Evolutionary conservation across 805 yeast genomes (phyloP).

Genomic region (Nakazawaea siamensis): DNA sequence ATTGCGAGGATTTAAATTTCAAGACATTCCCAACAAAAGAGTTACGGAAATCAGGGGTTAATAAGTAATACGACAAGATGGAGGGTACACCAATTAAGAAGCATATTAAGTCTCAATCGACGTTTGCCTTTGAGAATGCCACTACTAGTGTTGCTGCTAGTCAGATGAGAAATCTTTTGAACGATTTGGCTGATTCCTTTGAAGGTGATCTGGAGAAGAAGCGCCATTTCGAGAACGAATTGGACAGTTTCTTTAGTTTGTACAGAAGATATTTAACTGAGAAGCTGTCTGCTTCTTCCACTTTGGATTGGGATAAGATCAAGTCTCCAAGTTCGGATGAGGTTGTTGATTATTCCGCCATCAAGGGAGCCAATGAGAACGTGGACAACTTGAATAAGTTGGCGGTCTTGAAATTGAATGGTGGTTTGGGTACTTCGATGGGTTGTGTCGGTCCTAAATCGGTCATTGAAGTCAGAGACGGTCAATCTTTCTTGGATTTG

Average conservation of each 20-base stretch:
- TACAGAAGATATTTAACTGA: conserved; percentile 89
- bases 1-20: no score
- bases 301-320: conserved; percentile 92
- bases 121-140: conserved; percentile 89
- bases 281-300: conserved; percentile 73
- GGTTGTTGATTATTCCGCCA: conserved; percentile 68
- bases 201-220: conserved; percentile 43
- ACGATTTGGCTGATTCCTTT: conserved; percentile 82
- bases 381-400: conserved; percentile 60
- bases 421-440: conserved; percentile 99
- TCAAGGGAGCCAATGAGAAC: conserved; percentile 30
- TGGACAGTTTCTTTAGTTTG: conserved; percentile 90
- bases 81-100: conserved; percentile 38
- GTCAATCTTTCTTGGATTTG: conserved; percentile 92
- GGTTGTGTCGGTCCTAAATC: conserved; percentile 99
- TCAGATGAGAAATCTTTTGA: conserved; percentile 94
- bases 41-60: no score
- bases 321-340: conserved; percentile 85
- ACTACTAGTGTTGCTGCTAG: conserved; percentile 94
- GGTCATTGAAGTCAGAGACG: conserved; percentile 97
- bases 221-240: conserved; percentile 70
- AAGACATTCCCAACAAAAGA: no score
- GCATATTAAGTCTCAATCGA: conserved; percentile 64
- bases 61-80: no score
- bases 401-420: conserved; percentile 93